phyloP scores from a whole-genome alignment of 495 filamentous ascomycete species.

The Neurospora sp. region DNA sequence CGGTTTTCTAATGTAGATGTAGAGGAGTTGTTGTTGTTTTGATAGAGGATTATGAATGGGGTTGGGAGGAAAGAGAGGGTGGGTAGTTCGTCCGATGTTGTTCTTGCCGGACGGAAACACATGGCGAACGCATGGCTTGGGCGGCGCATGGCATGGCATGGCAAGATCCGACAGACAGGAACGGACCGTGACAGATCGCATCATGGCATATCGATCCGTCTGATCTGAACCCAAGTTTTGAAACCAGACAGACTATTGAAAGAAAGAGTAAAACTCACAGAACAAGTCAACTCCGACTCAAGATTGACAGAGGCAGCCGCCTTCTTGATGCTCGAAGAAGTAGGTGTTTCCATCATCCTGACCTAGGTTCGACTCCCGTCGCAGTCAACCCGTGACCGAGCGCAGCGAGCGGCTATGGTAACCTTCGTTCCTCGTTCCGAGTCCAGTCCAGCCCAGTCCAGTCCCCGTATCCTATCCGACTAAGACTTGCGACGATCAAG shows the following conservation, averaged over 20 bases:
- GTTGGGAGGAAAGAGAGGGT: neutral
- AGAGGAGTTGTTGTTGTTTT: neutral
- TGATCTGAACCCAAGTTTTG: neutral
- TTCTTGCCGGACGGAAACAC: neutral
- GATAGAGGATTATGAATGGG: neutral
- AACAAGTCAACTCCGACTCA: slow-evolving; percentile 86
- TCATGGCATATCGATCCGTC: neutral
- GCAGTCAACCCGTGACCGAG: neutral
- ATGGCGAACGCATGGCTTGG: neutral
- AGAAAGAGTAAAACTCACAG: slow-evolving; percentile 45
- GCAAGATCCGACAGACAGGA: neutral
- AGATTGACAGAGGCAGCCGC: slow-evolving; percentile 41
- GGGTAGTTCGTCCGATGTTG: neutral
- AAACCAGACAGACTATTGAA: neutral
- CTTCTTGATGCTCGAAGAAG: neutral
- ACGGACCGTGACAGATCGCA: neutral
- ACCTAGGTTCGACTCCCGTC: neutral
- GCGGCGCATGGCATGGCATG: neutral
- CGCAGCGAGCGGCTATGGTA: neutral
- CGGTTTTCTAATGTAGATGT: neutral
- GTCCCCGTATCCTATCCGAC: neutral
- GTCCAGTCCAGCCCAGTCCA: neutral
- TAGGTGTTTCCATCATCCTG: neutral
- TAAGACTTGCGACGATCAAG: neutral
- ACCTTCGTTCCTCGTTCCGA: neutral